Percentiles rank a stretch among this genome's conserved stretches.
phyloP scores from a whole-genome alignment of 2,329 filamentous ascomycete genomes.

The Bipolaris sorokiniana region DNA sequence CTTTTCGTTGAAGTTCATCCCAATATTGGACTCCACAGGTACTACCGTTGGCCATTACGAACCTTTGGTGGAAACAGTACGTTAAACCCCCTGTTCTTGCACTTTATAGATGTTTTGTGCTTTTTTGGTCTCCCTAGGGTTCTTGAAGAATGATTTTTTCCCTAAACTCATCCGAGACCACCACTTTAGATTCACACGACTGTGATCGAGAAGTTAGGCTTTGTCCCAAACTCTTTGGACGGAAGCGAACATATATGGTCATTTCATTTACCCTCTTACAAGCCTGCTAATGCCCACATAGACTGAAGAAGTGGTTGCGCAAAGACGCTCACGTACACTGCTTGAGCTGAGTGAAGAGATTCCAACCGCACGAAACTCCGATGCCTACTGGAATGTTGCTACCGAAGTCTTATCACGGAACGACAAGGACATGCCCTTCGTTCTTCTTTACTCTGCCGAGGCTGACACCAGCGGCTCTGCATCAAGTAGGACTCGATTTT shows the following conservation, averaged over 20 bases:
- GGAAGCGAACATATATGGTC: neutral
- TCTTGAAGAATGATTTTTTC: neutral
- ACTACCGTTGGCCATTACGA: conserved; percentile 76
- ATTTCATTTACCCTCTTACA: neutral
- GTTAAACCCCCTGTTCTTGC: neutral
- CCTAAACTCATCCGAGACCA: too few species aligned
- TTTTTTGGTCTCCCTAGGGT: neutral
- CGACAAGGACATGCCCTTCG: conserved; percentile 55
- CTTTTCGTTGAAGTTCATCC: conserved; percentile 79
- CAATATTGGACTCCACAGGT: conserved; percentile 72
- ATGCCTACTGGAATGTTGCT: conserved; percentile 72
- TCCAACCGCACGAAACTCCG: conserved; percentile 72
- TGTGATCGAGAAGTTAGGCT: neutral
- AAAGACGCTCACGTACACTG: conserved; percentile 16
- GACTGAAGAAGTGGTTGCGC: conserved; percentile 18
- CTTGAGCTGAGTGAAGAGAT: conserved; percentile 61
- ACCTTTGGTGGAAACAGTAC: conserved; percentile 77
- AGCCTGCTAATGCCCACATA: conserved; percentile 6
- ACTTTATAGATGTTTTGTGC: neutral
- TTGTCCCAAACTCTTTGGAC: neutral
- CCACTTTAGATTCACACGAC: neutral
- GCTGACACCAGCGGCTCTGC: conserved; percentile 10
- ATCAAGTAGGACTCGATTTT: conserved; percentile 14
- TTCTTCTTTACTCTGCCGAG: conserved; percentile 35
- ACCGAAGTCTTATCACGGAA: conserved; percentile 72